A percentile compares a stretch with the other conserved stretches of the same genome.
Conservation (phyloP, 495 filamentous ascomycete genomes). For the Neurospora sp. region DNA sequence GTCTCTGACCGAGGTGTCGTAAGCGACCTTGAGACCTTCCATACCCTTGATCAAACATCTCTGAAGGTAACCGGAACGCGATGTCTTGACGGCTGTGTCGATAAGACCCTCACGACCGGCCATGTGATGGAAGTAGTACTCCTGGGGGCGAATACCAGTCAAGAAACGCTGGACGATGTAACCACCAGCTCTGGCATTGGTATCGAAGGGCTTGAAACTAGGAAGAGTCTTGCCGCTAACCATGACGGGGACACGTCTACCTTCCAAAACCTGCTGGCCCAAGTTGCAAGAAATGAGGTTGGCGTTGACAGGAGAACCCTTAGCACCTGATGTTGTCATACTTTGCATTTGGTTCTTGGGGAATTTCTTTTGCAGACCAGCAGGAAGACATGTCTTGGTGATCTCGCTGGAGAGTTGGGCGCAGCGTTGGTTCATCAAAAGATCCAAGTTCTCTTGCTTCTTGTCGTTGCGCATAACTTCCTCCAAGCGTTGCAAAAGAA, state of each 20-base stretch:
- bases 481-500: conserved; percentile 68
- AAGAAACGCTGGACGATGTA: conserved; percentile 96
- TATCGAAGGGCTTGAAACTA: conserved; percentile 87
- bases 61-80: conserved; percentile 91
- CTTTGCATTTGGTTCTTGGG: conserved; percentile 97
- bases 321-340: conserved; percentile 96
- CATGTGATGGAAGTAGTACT: conserved; percentile 99
- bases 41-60: conserved; percentile 98
- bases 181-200: conserved; percentile 79
- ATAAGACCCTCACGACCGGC: conserved; percentile 97
- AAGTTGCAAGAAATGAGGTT: conserved; percentile 96
- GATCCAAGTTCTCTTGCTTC: conserved; percentile 81
- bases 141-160: conserved; percentile 93
- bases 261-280: conserved; percentile 94
- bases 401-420: conserved; percentile 66
- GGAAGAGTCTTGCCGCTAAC: conserved; percentile 94
- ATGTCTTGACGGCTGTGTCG: conserved; percentile 98
- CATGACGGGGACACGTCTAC: conserved; percentile 91
- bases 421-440: conserved; percentile 66
- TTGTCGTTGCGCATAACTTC: conserved; percentile 82
- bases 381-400: conserved; percentile 67
- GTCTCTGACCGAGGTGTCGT: conserved; percentile 89
- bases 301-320: conserved; percentile 86
- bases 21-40: conserved; percentile 86
- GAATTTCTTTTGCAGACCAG: conserved; percentile 79